Conservation (phyloP, 345 rosid species). For the Pistacia integerrima region DNA sequence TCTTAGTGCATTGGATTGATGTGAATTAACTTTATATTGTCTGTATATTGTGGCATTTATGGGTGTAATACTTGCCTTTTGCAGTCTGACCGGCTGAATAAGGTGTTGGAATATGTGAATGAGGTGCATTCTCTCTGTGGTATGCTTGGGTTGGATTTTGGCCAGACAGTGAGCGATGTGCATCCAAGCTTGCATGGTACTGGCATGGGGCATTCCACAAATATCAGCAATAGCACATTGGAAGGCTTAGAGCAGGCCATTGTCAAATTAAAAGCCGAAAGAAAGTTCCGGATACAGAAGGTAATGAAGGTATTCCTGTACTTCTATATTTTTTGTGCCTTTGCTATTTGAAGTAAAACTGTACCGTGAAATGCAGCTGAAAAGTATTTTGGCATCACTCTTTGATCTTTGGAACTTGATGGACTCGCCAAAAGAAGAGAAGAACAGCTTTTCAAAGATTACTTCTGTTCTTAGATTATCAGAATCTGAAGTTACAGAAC, state of each 20-base stretch:
- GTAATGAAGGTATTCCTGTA: constrained; percentile 33
- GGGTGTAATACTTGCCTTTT: constrained; percentile 16
- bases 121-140: constrained; percentile 87
- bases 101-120: constrained; percentile 73
- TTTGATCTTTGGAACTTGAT: constrained; percentile 90
- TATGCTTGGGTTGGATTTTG: constrained; percentile 84
- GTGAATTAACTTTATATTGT: not conserved
- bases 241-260: constrained; percentile 79
- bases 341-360: constrained; percentile 14
- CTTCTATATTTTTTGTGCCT: constrained; percentile 3
- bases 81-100: constrained; percentile 91
- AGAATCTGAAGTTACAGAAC: constrained; percentile 65
- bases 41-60: not conserved
- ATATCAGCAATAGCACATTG: constrained; percentile 74
- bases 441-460: constrained; percentile 55
- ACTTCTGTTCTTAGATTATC: constrained; percentile 55
- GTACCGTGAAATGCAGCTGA: constrained; percentile 57
- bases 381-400: constrained; percentile 54
- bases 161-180: constrained; percentile 76
- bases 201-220: constrained; percentile 72
- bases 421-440: constrained; percentile 82
- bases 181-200: constrained; percentile 86
- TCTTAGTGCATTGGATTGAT: not conserved
- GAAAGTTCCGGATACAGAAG: constrained; percentile 73
- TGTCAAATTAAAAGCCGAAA: constrained; percentile 65